These are phyloP conservation scores for Paraphaeosphaeria minitans DNA, from an alignment of 2,329 filamentous ascomycete genomes.

Conservation along the genomic window DNA sequence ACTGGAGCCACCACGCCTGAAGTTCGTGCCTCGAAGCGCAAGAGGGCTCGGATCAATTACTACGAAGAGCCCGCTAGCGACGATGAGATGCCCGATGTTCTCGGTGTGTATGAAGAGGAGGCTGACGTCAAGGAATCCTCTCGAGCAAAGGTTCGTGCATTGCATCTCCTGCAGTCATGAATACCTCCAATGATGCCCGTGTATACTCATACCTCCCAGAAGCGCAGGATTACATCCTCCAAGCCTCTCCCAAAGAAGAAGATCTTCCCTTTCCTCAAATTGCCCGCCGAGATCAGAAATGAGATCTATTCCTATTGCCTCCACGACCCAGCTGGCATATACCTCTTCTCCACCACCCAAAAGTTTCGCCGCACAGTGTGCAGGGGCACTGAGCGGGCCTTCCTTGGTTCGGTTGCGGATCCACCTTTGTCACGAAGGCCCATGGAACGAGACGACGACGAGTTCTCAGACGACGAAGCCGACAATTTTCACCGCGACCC, in stretches of 20 bases:
- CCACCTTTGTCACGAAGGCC: neutral
- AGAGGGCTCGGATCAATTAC: constrained; percentile 40
- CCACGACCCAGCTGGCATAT: constrained; percentile 31
- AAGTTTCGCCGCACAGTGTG: constrained; percentile 36
- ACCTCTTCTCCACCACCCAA: constrained; percentile 28
- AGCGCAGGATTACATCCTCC: constrained; percentile 22
- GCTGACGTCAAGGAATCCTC: constrained; percentile 17
- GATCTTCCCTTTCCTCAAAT: constrained; percentile 41
- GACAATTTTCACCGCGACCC: constrained; percentile 12
- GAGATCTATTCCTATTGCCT: constrained; percentile 40
- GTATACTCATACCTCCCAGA: constrained; percentile 19
- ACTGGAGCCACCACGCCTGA: constrained; percentile 24
- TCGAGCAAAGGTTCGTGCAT: constrained; percentile 31
- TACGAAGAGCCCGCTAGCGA: constrained; percentile 29
- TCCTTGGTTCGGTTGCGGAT: neutral
- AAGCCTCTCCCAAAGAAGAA: constrained; percentile 36
- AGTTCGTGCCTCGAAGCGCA: constrained; percentile 41
- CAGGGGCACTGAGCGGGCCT: constrained; percentile 21
- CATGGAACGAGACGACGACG: neutral
- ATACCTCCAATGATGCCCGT: neutral
- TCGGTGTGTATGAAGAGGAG: constrained; percentile 15
- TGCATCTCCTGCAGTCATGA: neutral
- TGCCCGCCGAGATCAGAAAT: constrained; percentile 43
- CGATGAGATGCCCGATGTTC: constrained; percentile 19
- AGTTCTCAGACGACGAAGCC: constrained; percentile 6